phyloP scores from a whole-genome alignment of 2,329 filamentous ascomycete species.

The Neonectria punicea region DNA sequence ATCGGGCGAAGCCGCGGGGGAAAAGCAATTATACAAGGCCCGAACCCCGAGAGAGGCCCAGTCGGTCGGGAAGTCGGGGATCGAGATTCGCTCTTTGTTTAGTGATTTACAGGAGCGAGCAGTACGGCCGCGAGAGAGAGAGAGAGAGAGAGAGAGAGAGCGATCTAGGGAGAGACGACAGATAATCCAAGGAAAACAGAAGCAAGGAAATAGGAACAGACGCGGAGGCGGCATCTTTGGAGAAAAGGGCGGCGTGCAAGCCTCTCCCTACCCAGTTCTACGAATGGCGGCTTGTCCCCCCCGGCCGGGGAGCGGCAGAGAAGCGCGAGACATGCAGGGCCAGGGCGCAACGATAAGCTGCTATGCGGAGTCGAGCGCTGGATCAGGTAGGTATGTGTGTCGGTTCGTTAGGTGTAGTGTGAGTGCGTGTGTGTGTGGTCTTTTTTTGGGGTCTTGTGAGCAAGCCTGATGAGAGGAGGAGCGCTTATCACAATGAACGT shows the following conservation, averaged over 20 bases:
- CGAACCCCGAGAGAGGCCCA: not conserved
- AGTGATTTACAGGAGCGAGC: not conserved
- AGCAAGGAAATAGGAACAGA: not conserved
- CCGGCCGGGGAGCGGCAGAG: not conserved
- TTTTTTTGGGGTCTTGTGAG: not conserved
- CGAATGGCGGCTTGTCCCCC: not conserved
- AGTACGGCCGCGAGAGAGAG: no score
- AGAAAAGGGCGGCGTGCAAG: not conserved
- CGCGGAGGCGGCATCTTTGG: not conserved
- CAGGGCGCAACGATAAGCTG: conserved; percentile 1
- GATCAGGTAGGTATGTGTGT: not conserved
- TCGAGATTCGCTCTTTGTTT: not conserved
- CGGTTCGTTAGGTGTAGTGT: no score
- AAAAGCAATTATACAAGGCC: conserved; percentile 18
- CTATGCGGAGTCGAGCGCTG: not conserved
- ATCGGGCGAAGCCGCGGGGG: conserved; percentile 4
- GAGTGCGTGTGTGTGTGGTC: not conserved
- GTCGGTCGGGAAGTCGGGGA: not conserved
- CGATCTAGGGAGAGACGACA: not conserved
- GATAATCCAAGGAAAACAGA: not conserved
- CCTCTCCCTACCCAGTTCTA: not conserved
- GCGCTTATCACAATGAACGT: not conserved
- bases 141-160: not conserved
- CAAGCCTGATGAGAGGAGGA: not conserved
- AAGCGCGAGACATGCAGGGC: conserved; percentile 1